Evolutionary conservation across 768 basidiomycete genomes (phyloP), one percentile per base, ranked within the genome.

Genomic region (Trametes coccinea): DNA sequence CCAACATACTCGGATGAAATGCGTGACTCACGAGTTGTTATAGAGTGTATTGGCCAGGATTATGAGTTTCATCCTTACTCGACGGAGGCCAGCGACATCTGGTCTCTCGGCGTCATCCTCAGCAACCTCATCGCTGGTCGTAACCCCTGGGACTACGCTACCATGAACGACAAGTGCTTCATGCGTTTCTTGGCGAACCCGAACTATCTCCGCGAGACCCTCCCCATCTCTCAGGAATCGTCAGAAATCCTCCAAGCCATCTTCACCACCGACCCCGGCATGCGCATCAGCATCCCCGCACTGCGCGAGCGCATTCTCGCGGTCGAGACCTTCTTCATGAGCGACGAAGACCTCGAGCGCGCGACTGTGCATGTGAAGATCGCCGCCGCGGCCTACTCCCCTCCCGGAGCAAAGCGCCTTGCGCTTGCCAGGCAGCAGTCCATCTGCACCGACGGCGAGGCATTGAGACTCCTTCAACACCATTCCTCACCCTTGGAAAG

Each of bases 251-350:
- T 86, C 57, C 75, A 77, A 52, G 73, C 73, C 37, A 76, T 92
- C 61, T 93, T 95, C 76, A 73, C 78, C n/a, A 73, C 87, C 53
- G 84, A 90, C 69, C 86, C 90, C 4, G 60, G 74, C 2, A 67
- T 72, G 29, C 87, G 92, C 33, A 85, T 89, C 53, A 77, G 83
- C n/a, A 76, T 95, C 44, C 72, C 77, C 5, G 81, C 86, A 5
- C 78, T 95, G 4, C 82, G 88, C 30, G 64, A 72, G 52, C 81
- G 81, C 55, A 79, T 95, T 66, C 65, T 82, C 17, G 71, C 73
- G 8, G 74, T 89, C 33, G 79, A 83, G 34, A 81, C 82, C 4
- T 88, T 93, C 77, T 88, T 84, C 69, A 77, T 84, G 77, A 75
- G 77, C 30, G 78, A 82, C 27, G 75, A 76, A 41, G 84, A 85